Base-by-base conservation (phyloP, 192 early-diverging fungal species). In the Chytriomyces sp. region DNA sequence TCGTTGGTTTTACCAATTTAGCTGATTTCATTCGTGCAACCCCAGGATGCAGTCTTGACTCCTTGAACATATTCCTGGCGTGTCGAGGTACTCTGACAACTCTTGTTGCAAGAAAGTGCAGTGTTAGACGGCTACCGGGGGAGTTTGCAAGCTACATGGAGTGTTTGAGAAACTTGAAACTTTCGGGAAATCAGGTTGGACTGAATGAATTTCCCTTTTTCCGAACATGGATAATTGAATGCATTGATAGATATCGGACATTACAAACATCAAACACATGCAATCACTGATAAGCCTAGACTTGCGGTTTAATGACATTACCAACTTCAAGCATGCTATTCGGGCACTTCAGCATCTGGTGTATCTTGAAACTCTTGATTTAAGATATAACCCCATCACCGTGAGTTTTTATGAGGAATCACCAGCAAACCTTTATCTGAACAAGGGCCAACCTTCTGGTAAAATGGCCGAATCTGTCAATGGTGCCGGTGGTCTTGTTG, bases 331-430 rank as follows among this genome's bases (percentile, higher is more conserved):
- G 57, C 20, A 10, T 20, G 63, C 72, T 9, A 63, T 73, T 43
- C 9, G 43, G 7, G 35, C 28, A 8, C n/a, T 73, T 5, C 61
- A 24, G 26, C 23, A 11, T 18, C 61, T 73, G 7, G n/a, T n/a
- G 2, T 73, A 73, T 1, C 45, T 73, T 8, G 72, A 73, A 63
- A 28, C 9, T 23, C 60, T 73, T 9, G 72, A 73, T 45, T 45
- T 73, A 2, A 57, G 72, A 73, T 50, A 45, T n/a, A 73, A 73
- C 50, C 72, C 72, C 3, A 73, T 73, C 13, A 73, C 72, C 2
- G 45, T 7, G 16, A 43, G 11, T 6, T 73, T 73, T 47, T 73
- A 73, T 45, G 11, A 47, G 28, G 18, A 64, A 18, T 24, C 16
- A 18, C n/a, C 2, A 1, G 20, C 64, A 18, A 13, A 35, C 2